phyloP scores from a whole-genome alignment of 768 basidiomycete species.

The Pisolithus sp. region DNA sequence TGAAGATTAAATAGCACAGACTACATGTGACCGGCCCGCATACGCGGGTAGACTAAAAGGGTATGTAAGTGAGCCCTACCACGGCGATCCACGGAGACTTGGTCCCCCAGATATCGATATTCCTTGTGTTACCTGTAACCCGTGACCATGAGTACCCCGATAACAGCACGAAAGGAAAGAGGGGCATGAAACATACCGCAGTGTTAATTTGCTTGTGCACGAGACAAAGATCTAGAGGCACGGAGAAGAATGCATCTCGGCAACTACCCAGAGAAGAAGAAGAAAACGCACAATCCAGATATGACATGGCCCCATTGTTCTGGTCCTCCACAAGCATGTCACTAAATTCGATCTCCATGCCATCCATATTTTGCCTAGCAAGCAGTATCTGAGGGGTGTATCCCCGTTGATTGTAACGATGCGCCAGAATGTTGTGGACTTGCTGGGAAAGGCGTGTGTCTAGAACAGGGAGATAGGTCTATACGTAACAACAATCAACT shows the following conservation, averaged over 20 bases:
- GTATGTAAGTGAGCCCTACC: slow-evolving; percentile 12
- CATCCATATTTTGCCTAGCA: slow-evolving; percentile 90
- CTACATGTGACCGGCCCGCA: background rate
- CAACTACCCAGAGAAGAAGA: background rate
- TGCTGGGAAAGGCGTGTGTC: slow-evolving; percentile 75
- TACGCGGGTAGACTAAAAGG: background rate
- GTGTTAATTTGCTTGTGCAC: slow-evolving; percentile 27
- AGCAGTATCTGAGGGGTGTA: slow-evolving; percentile 58
- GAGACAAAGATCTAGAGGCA: slow-evolving; percentile 24
- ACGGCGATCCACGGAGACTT: slow-evolving; percentile 28
- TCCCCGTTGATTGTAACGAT: slow-evolving; percentile 52
- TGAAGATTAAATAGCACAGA: background rate
- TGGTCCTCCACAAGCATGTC: slow-evolving; percentile 97
- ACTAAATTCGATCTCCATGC: slow-evolving; percentile 87
- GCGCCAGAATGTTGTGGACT: slow-evolving; percentile 76
- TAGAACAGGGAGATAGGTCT: slow-evolving; percentile 68
- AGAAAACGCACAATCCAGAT: slow-evolving; percentile 69
- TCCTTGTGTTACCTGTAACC: slow-evolving; percentile 24
- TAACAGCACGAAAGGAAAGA: background rate
- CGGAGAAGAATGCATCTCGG: background rate
- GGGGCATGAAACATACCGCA: slow-evolving; percentile 16
- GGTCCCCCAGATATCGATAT: slow-evolving; percentile 20
- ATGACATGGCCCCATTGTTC: slow-evolving; percentile 93
- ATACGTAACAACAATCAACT: slow-evolving; percentile 5
- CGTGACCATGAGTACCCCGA: slow-evolving; percentile 1